A percentile compares a stretch with the other conserved stretches of the same genome.
Evolutionary conservation across 495 filamentous ascomycete species (phyloP).

Genomic region (Apiosordaria backusii): DNA sequence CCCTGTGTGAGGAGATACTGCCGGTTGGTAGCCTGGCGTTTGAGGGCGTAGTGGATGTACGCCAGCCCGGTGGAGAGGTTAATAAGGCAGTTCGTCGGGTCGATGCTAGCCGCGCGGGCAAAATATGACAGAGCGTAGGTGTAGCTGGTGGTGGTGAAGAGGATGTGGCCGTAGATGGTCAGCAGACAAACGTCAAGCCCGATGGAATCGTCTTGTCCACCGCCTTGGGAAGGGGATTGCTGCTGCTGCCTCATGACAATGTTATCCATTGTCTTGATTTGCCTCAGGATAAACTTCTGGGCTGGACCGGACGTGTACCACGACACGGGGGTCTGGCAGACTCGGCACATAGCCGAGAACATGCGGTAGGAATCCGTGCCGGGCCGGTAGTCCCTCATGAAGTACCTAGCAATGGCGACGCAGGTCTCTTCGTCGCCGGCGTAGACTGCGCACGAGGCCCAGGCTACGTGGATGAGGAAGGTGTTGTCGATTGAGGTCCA

Average conservation of each 20-base stretch:
- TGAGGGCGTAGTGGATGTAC: conserved; percentile 81
- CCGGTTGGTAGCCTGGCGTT: conserved; percentile 82
- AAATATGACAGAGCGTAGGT: conserved; percentile 83
- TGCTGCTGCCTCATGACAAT: conserved; percentile 22
- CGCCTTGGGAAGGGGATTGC: background rate
- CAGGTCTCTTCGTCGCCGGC: conserved; percentile 76
- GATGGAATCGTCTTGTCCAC: conserved; percentile 8
- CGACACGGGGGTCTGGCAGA: conserved; percentile 56
- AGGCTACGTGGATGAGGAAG: conserved; percentile 74
- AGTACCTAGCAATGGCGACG: conserved; percentile 66
- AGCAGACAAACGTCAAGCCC: conserved; percentile 61
- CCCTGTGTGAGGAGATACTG: conserved; percentile 84
- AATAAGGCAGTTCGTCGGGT: conserved; percentile 70
- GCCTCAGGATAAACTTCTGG: conserved; percentile 85
- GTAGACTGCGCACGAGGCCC: conserved; percentile 78
- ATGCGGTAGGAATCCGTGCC: conserved; percentile 81
- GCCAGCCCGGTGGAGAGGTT: conserved; percentile 69
- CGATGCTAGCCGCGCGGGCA: conserved; percentile 75
- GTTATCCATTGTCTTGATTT: conserved; percentile 85
- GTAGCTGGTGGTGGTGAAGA: conserved; percentile 75
- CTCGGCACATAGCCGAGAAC: conserved; percentile 65
- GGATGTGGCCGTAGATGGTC: conserved; percentile 82
- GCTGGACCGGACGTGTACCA: conserved; percentile 59
- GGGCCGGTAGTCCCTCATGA: conserved; percentile 81
- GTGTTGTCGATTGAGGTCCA: conserved; percentile 67